phyloP scores from a whole-genome alignment of 129 eudicot genomes.

The Apium graveolens region DNA sequence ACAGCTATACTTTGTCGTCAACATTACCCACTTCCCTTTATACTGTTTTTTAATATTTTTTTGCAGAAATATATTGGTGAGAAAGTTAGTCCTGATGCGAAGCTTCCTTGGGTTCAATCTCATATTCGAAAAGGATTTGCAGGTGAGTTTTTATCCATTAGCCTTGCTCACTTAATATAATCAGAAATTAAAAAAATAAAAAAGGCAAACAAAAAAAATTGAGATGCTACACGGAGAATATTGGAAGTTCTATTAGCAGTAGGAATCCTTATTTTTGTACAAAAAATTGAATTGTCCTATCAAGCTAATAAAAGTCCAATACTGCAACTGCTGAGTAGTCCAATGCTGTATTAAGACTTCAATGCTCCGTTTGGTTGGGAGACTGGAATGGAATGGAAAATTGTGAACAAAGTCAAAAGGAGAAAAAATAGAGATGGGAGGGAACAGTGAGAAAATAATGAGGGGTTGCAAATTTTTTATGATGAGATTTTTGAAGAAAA shows the following conservation, averaged over 20 bases:
- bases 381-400: not conserved
- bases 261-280: not conserved
- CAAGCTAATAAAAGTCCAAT: not conserved
- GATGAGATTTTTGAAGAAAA: not conserved
- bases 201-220: not conserved
- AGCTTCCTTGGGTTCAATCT: slow-evolving; percentile 55
- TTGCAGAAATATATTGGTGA: slow-evolving; percentile 46
- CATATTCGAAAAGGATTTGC: slow-evolving; percentile 57
- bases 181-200: not conserved
- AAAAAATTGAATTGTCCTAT: not conserved
- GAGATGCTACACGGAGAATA: not conserved
- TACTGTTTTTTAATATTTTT: not conserved
- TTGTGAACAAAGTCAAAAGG: not conserved
- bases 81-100: slow-evolving; percentile 45
- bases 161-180: not conserved
- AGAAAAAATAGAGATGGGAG: not conserved
- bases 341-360: not conserved
- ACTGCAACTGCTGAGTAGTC: not conserved
- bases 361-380: not conserved
- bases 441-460: not conserved
- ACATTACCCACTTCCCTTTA: not conserved
- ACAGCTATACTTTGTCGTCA: not conserved
- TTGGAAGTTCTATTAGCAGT: not conserved
- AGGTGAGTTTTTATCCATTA: slow-evolving; percentile 28
- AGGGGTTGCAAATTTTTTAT: not conserved